Conservation (phyloP, 2,329 filamentous ascomycete genomes). For the Cercospora sesami region DNA sequence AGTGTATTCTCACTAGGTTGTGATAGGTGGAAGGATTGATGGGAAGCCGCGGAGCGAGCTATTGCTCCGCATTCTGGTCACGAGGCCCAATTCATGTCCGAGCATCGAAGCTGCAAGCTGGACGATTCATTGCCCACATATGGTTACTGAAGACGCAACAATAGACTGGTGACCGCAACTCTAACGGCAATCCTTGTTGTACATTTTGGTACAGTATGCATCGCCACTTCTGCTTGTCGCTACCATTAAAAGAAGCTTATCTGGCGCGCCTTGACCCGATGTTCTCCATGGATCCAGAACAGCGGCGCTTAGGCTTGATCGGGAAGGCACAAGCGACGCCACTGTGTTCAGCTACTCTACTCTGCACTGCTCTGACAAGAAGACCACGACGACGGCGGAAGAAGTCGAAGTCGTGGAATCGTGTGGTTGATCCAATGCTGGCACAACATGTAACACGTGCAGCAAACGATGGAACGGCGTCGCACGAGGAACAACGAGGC, state of each 20-base stretch:
- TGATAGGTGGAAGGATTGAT: background rate
- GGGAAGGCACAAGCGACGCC: conserved; percentile 10
- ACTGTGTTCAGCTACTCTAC: background rate
- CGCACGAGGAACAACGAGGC: background rate
- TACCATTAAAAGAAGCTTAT: background rate
- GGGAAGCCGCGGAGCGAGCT: background rate
- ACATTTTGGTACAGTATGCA: background rate
- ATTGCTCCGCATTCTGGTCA: background rate
- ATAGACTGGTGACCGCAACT: background rate
- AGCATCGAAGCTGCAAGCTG: background rate
- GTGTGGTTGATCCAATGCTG: background rate
- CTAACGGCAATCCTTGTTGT: background rate
- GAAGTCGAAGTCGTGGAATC: background rate
- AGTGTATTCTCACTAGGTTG: background rate
- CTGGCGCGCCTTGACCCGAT: background rate
- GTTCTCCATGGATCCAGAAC: background rate
- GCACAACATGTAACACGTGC: background rate
- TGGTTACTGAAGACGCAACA: background rate
- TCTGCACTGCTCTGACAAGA: background rate
- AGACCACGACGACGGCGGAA: background rate
- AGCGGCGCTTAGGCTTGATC: conserved; percentile 1
- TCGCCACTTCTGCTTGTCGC: background rate
- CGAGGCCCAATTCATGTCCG: background rate
- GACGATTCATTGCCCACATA: background rate
- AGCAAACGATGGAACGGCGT: background rate